A percentile compares a stretch with the other conserved stretches of the same genome.
Conservation (phyloP, 2,329 filamentous ascomycete genomes). For the Lachnellula cervina region DNA sequence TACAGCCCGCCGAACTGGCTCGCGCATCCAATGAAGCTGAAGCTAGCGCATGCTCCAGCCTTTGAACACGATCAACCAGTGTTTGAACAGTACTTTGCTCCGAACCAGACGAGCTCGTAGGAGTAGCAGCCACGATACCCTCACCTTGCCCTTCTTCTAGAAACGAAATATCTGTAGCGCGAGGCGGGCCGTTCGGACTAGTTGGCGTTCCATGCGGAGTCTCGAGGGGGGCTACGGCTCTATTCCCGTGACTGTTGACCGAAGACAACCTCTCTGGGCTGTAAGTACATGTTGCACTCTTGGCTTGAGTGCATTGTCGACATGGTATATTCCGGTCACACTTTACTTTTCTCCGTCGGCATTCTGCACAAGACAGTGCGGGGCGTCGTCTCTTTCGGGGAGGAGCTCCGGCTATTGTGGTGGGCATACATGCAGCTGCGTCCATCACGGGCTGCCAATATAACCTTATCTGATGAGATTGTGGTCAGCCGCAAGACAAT, state of each 20-base stretch:
- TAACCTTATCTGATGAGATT: background rate
- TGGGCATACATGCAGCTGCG: slow-evolving; percentile 1
- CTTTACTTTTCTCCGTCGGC: slow-evolving; percentile 42
- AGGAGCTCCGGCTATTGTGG: slow-evolving; percentile 4
- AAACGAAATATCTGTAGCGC: background rate
- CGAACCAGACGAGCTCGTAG: background rate
- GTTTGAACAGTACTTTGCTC: background rate
- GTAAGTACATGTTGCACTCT: slow-evolving; percentile 32
- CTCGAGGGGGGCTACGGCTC: background rate
- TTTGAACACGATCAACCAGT: slow-evolving; percentile 10
- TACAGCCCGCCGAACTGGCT: background rate
- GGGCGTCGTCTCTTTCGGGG: slow-evolving; percentile 26
- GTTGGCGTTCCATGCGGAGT: background rate
- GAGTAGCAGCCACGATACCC: background rate
- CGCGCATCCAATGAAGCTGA: background rate
- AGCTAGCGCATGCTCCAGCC: slow-evolving; percentile 4
- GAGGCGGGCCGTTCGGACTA: background rate
- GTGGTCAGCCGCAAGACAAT: background rate
- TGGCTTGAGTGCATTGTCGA: slow-evolving; percentile 32
- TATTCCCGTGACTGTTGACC: slow-evolving; percentile 1
- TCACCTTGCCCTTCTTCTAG: background rate
- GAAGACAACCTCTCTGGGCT: slow-evolving; percentile 9
- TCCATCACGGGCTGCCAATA: slow-evolving; percentile 1
- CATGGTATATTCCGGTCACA: slow-evolving; percentile 41
- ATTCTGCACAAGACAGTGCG: slow-evolving; percentile 39